Evolutionary conservation across 257 asterid genomes (phyloP).

Genomic region (Asclepias syriaca): DNA sequence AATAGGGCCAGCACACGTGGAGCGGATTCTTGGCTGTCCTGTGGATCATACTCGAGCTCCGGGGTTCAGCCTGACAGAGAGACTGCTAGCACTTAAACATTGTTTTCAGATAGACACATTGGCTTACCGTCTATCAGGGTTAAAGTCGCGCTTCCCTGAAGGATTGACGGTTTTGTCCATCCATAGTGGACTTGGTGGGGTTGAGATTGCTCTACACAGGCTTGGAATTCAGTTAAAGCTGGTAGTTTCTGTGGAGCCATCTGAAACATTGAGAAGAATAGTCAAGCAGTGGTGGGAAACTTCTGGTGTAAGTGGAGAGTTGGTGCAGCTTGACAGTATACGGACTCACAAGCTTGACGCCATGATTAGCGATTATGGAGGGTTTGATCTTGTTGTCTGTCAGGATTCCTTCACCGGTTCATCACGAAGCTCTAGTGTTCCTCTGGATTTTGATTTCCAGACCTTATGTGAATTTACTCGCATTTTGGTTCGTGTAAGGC

Average conservation of each 20-base stretch:
- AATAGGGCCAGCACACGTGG: slow-evolving; percentile 58
- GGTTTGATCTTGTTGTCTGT: slow-evolving; percentile 63
- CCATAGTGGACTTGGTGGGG: slow-evolving; percentile 76
- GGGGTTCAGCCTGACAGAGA: slow-evolving; percentile 47
- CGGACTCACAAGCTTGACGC: slow-evolving; percentile 42
- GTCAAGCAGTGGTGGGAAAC: slow-evolving; percentile 83
- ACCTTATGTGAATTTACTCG: slow-evolving; percentile 69
- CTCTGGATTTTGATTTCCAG: slow-evolving; percentile 47
- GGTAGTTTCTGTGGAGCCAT: slow-evolving; percentile 62
- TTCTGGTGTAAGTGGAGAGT: slow-evolving; percentile 56
- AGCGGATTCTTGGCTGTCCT: slow-evolving; percentile 76
- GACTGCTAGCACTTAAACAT: slow-evolving; percentile 46
- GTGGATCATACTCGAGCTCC: slow-evolving; percentile 44
- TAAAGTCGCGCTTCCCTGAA: slow-evolving; percentile 45
- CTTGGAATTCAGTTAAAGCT: slow-evolving; percentile 66
- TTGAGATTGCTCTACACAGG: slow-evolving; percentile 63
- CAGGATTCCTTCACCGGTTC: slow-evolving; percentile 43
- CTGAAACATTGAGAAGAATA: slow-evolving; percentile 48
- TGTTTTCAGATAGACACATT: slow-evolving; percentile 74
- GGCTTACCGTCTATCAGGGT: slow-evolving; percentile 65
- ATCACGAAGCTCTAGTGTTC: slow-evolving; percentile 11
- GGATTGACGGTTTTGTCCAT: slow-evolving; percentile 66
- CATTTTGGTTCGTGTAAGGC: slow-evolving; percentile 64
- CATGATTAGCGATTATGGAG: slow-evolving; percentile 39
- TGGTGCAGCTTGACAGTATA: slow-evolving; percentile 64